Evolutionary conservation across 257 asterid genomes (phyloP).

Genomic region (Forsythia viridissima): DNA sequence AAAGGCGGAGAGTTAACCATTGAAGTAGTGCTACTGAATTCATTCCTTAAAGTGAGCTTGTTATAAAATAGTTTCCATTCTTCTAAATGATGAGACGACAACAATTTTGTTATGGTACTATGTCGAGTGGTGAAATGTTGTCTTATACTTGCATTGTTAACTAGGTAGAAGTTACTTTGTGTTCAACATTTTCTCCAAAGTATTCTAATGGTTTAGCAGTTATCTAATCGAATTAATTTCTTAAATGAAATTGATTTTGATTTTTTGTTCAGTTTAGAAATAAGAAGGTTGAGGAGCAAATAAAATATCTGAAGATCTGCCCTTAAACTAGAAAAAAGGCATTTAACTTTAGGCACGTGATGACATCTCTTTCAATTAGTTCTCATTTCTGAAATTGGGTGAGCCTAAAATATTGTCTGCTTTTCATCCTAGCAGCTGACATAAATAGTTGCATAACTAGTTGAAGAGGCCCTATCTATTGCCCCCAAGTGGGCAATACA

Average conservation of each 20-base stretch:
- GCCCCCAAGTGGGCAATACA: too few relatives aligned
- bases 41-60: neutral
- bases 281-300: neutral
- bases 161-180: neutral
- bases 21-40: constrained; percentile 21
- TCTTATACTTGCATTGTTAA: constrained; percentile 8
- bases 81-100: neutral
- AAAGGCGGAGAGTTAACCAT: constrained; percentile 34
- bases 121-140: constrained; percentile 23
- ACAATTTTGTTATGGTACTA: constrained; percentile 29
- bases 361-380: neutral
- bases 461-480: too few relatives aligned
- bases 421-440: too few relatives aligned
- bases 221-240: neutral
- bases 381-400: too few relatives aligned
- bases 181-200: neutral
- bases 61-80: constrained; percentile 6
- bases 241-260: neutral
- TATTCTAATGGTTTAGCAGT: neutral
- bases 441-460: too few relatives aligned
- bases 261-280: too few relatives aligned
- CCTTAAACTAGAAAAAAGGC: too few relatives aligned
- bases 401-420: too few relatives aligned
- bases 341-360: neutral
- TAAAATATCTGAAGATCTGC: too few relatives aligned